Evolutionary conservation across 169 alveolate genomes (phyloP), one percentile per base, ranked within the genome.

Genomic region (Plasmodium relictum): DNA sequence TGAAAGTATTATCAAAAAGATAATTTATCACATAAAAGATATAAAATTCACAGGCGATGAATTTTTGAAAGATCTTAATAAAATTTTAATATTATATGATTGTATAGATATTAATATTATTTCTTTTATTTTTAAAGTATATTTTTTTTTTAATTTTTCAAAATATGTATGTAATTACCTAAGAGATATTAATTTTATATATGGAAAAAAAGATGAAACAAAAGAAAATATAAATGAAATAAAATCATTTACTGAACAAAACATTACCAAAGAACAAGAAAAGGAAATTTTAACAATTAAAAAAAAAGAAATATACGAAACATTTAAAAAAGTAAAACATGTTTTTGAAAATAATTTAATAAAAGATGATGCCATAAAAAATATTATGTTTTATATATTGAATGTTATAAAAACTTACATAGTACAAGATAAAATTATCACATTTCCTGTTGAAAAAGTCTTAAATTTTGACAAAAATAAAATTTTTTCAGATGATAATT

Each of bases 291-390:
- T 80, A 80, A 80, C 73, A 20, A 24, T 22, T 80, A 80, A 80
- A 80, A 80, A 80, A 80, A 80, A 80, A 65, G 50, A 80, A 44
- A 66, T 80, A 52, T 80, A 80, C 26, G 90, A 80, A 80, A 80
- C 70, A n/a, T 80, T 80, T 68, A 80, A 80, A 68, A 80, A 80
- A 8, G 83, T 80, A 31, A 80, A 80, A 52, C 61, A 66, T 8
- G 63, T 80, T 80, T 61, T 80, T 56, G 85, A 80, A 80, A 80
- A 54, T 20, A 80, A 80, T 39, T 1, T 80, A 80, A 68, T 80
- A 83, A 65, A 80, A 54, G 63, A 80, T 54, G 58, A 80, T 22
- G 66, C 83, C 12, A 80, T 80, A 68, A 80, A 80, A 62, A 69
- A 80, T 58, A 80, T 80, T 20, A 80, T 80, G 90, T 62, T 80